Base-by-base conservation (phyloP, 176 grass and related monocot species). In the Oryza meridionalis region DNA sequence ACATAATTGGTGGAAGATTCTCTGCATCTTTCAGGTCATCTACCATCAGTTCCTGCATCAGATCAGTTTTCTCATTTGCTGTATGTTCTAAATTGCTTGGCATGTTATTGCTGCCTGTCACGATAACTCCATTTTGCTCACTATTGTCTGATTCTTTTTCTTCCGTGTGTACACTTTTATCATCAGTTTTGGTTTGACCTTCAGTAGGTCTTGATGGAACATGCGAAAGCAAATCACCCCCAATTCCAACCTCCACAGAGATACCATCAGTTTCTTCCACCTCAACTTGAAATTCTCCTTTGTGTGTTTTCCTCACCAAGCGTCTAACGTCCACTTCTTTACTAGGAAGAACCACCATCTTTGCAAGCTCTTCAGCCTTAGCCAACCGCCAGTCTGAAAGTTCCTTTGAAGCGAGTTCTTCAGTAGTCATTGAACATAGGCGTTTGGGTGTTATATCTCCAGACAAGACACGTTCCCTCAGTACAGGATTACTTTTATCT, bases 361-460 rank as follows among this genome's bases (percentile, higher is more conserved):
- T 86, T 59, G 77, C 82, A 84, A 97, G 79, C 73, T 91, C 90
- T 85, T 94, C 82, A 40, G 92, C 90, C 85, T 97, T 97, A 67
- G 92, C 95, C 75, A 88, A 71, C 73, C 85, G 81, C 95, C 95
- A 94, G 40, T 86, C 76, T 55, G 84, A 93, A 77, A 97, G 86
- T 74, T 97, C 90, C 85, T 93, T 88, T 65, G 92, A 97, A 86
- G 95, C 95, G 22, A 97, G 90, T 70, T 94, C 95, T 72, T 93
- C 87, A 1, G 68, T 88, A 62, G 88, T 93, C 95, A 97, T 94
- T 35, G 78, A 69, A 79, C 95, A 93, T 15, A 94, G 84, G 73
- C 63, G 76, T 67, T 91, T 84, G 17, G 92, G 90, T 76, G 86
- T 50, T 86, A 97, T 90, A 22, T 86, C 84, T 50, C 92, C 88